Evolutionary conservation across 2,329 filamentous ascomycete species (phyloP).

Genomic region (Lizonia empirigonia): DNA sequence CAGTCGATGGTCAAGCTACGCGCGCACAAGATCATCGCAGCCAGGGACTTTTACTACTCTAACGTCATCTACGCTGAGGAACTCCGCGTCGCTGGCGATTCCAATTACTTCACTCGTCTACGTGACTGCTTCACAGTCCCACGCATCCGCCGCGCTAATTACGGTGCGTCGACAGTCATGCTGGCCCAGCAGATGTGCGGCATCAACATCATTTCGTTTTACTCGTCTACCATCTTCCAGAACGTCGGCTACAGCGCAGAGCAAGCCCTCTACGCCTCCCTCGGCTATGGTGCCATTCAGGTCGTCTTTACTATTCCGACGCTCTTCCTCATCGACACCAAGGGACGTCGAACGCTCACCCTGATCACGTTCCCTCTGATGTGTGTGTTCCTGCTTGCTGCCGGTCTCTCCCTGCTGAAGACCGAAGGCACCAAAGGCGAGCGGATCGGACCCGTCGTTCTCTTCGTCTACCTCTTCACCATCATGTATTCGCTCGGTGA

Average conservation of each 20-base stretch:
- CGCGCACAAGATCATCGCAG: constrained; percentile 43
- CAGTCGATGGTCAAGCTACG: constrained; percentile 54
- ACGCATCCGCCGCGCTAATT: constrained; percentile 46
- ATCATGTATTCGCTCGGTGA: constrained; percentile 47
- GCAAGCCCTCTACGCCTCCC: constrained; percentile 44
- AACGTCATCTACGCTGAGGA: constrained; percentile 46
- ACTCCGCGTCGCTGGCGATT: constrained; percentile 38
- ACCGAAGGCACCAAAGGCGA: constrained; percentile 23
- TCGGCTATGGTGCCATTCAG: constrained; percentile 46
- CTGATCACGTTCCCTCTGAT: constrained; percentile 46
- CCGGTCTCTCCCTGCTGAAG: constrained; percentile 45
- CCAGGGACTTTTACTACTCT: constrained; percentile 48
- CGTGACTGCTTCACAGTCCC: constrained; percentile 55
- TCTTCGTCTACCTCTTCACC: constrained; percentile 46
- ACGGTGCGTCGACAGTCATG: constrained; percentile 50
- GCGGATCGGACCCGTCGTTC: constrained; percentile 43
- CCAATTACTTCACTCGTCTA: constrained; percentile 51
- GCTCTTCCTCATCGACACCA: constrained; percentile 48
- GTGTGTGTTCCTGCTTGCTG: constrained; percentile 46
- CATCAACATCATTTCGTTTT: constrained; percentile 78
- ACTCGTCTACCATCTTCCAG: constrained; percentile 77
- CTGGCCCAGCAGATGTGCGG: constrained; percentile 50
- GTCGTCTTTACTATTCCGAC: constrained; percentile 47
- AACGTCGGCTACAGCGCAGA: constrained; percentile 34
- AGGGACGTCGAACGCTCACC: constrained; percentile 42